Base-by-base conservation (phyloP, 805 yeast species). In the Candida railenensis region DNA sequence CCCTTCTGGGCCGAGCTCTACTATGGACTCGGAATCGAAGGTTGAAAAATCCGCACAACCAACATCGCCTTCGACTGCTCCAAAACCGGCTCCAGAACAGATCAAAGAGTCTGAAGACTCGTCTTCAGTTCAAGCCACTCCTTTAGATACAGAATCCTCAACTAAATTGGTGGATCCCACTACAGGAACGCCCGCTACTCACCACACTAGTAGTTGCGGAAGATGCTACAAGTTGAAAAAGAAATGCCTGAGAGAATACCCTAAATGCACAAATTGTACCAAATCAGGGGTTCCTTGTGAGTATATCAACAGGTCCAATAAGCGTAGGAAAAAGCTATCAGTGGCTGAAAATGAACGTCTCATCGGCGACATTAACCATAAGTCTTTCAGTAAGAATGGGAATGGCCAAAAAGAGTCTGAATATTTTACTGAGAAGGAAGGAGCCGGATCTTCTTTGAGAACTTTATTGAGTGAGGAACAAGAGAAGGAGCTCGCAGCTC, bases 171-270 rank as follows among this genome's bases (percentile, higher is more conserved):
- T n/a, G 4, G 37, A 15, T 3, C 21, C 33, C 21, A n/a, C 37
- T 3, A n/a, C 15, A 3, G 30, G 15, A 4, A 21, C 30, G 7
- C 48, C 53, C 2, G 49, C 42, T 8, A 58, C 67, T 18, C 72
- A 65, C 48, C 71, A 67, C 48, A 61, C 67, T 12, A 61, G 59
- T 50, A 71, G 67, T 57, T 71, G 76, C 48, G 62, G 54, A 32
- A 55, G 74, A 18, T 71, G 76, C 54, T 70, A 72, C 48, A 56
- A 70, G 34, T 59, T 72, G 46, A 72, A 72, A 59, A 72, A 72
- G 52, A 69, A 70, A 53, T 72, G 76, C 50, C 60, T 64, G 40
- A 57, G 75, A 43, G 61, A 59, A 30, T 65, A 63, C 45, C 76
- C 77, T 8, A 55, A 52, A 44, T 72, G 77, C 44, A 53, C 58